These are phyloP conservation scores for Neofusicoccum kwambonambiense DNA, from an alignment of 2,329 filamentous ascomycete genomes.

Conservation along the genomic window DNA sequence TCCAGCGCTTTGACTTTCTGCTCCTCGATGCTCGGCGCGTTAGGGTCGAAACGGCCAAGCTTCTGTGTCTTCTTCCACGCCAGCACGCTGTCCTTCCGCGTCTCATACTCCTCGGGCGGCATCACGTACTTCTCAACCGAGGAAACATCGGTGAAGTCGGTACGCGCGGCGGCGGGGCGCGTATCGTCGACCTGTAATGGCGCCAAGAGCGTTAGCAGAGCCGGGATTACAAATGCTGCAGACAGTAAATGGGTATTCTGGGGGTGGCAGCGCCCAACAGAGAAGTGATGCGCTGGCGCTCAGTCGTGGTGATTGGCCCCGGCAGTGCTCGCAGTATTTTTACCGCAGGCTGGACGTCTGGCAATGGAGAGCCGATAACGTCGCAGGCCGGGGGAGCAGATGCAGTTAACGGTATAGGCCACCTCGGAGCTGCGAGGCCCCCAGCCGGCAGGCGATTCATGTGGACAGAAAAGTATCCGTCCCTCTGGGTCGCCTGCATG, in stretches of 20 bases:
- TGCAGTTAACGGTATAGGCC: neutral
- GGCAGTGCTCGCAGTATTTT: neutral
- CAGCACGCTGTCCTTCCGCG: conserved; percentile 81
- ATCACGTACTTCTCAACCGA: conserved; percentile 87
- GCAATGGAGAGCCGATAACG: neutral
- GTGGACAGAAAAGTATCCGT: conserved; percentile 2
- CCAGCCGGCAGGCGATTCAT: neutral
- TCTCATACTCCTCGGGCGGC: conserved; percentile 81
- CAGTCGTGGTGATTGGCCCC: neutral
- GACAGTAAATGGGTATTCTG: too few relatives aligned
- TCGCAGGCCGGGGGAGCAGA: neutral
- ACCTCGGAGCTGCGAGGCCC: neutral
- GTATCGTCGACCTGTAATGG: conserved; percentile 69
- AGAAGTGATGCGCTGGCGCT: neutral
- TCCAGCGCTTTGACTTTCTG: conserved; percentile 68
- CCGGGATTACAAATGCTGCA: conserved; percentile 1
- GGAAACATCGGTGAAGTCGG: conserved; percentile 78
- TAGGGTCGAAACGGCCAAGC: conserved; percentile 92
- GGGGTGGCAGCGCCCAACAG: neutral
- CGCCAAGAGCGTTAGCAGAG: neutral
- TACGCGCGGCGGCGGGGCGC: conserved; percentile 70
- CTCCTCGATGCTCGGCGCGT: conserved; percentile 71
- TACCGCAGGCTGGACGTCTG: neutral
- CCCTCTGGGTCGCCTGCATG: neutral
- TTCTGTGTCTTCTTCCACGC: conserved; percentile 96